Conservation (phyloP, 2,329 filamentous ascomycete species). For the Fusarium coicis region DNA sequence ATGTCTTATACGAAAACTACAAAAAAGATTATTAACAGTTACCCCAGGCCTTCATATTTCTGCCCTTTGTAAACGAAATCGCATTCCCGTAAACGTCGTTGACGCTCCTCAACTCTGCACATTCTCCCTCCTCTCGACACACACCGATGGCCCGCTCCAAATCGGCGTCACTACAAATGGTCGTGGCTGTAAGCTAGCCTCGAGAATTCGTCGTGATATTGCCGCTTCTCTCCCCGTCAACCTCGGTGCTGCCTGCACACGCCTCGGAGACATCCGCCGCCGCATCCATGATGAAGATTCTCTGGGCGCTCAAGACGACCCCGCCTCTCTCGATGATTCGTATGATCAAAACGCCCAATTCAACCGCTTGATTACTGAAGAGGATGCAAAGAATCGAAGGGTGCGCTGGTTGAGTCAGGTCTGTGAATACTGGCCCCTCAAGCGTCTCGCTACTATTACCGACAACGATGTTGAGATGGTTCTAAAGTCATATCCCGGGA, state of each 20-base stretch:
- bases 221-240: conserved; percentile 79
- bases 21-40: background rate
- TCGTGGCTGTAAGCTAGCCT: conserved; percentile 91
- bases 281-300: conserved; percentile 79
- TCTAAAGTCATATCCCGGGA: conserved; percentile 74
- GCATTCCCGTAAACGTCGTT: conserved; percentile 93
- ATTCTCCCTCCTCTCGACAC: conserved; percentile 88
- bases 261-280: conserved; percentile 77
- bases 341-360: conserved; percentile 82
- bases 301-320: conserved; percentile 51
- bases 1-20: conserved; percentile 28
- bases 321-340: conserved; percentile 72
- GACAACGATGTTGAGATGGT: conserved; percentile 83
- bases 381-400: conserved; percentile 80
- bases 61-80: conserved; percentile 76
- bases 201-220: conserved; percentile 88
- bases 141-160: conserved; percentile 90
- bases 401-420: conserved; percentile 96
- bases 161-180: conserved; percentile 97
- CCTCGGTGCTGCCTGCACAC: conserved; percentile 80
- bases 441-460: conserved; percentile 79
- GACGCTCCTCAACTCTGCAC: conserved; percentile 89
- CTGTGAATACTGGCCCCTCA: conserved; percentile 98
- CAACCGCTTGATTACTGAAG: conserved; percentile 82
- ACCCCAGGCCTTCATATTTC: conserved; percentile 73